These are phyloP conservation scores for Hippophae gyantsensis DNA, from an alignment of 306 rosid species.

Conservation along the genomic window DNA sequence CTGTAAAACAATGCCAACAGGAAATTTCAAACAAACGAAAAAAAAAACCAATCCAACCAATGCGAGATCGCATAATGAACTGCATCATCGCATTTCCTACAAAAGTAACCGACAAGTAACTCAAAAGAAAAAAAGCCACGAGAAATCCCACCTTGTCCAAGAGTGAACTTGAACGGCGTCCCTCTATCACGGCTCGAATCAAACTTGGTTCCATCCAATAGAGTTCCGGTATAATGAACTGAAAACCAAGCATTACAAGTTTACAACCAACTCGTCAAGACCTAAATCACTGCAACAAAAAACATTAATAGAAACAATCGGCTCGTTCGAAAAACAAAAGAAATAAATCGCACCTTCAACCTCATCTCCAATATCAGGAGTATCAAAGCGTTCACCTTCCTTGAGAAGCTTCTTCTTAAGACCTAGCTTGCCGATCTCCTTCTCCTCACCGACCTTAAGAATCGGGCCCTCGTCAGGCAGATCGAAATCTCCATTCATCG, in stretches of 20 bases:
- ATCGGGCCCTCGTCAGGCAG: constrained; percentile 30
- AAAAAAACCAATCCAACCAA: no score
- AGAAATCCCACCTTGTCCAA: constrained; percentile 67
- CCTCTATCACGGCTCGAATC: constrained; percentile 87
- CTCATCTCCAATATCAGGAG: constrained; percentile 81
- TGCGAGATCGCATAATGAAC: background rate
- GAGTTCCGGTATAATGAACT: constrained; percentile 91
- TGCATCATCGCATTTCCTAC: background rate
- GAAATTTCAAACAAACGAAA: no score
- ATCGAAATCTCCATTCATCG: constrained; percentile 57
- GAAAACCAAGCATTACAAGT: background rate
- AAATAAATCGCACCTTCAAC: constrained; percentile 50
- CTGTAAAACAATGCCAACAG: no score
- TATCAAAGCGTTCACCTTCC: constrained; percentile 71
- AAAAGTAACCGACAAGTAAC: background rate
- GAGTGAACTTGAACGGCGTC: constrained; percentile 76
- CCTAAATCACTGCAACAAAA: background rate
- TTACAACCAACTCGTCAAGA: background rate
- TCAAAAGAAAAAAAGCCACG: background rate
- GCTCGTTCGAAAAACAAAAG: background rate
- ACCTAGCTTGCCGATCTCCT: constrained; percentile 74
- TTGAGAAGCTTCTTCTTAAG: constrained; percentile 85
- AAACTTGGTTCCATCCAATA: constrained; percentile 82
- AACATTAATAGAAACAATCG: background rate
- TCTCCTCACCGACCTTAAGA: constrained; percentile 81